Base-by-base conservation (phyloP, 2,329 filamentous ascomycete genomes). In the Colletotrichum costaricense region DNA sequence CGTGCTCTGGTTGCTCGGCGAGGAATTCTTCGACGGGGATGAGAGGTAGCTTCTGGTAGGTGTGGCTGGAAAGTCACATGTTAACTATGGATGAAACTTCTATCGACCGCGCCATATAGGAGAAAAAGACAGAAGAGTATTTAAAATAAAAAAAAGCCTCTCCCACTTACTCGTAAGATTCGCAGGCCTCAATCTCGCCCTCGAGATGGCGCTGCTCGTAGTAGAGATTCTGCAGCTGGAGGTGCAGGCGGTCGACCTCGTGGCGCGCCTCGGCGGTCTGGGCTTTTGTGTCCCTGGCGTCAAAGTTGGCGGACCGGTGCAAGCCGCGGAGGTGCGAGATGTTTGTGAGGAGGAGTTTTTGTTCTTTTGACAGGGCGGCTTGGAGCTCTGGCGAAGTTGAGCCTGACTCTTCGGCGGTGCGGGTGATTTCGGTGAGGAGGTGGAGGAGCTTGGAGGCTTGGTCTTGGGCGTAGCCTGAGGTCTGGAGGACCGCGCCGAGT, bases 181-280 rank as follows among this genome's bases (percentile, higher is more conserved):
- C 94, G 82, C 97, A 98, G 9, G 94, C 95, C 0, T 90, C 87
- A 74, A 99, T 98, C 84, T 99, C 97, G 62, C 94, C 94, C 76
- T 94, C 91, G 67, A 99, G 86, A 82, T 98, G 95, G 67, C 94
- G 89, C 84, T 98, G 95, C 83, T 99, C 96, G 80, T 99, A 99
- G 82, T 97, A 97, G 8, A 99, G 86, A 80, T 99, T 99, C 83
- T 98, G 96, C 68, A 99, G 88, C 80, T 97, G 94, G 49, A 99
- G 88, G 81, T 98, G 95, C 74, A 99, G 87, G 63, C 93, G 91
- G 81, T 99, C 97, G 76, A 98, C 95, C 83, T 98, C 95, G 78
- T 96, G 94, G 62, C 95, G 91, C 62, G 93, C 94, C 82, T 98
- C 95, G 35, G 94, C 93, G 0, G 97, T 98, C 77, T 91, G 87